Base-by-base conservation (phyloP, 805 yeast species). In the Monosporozyma siamensis region DNA sequence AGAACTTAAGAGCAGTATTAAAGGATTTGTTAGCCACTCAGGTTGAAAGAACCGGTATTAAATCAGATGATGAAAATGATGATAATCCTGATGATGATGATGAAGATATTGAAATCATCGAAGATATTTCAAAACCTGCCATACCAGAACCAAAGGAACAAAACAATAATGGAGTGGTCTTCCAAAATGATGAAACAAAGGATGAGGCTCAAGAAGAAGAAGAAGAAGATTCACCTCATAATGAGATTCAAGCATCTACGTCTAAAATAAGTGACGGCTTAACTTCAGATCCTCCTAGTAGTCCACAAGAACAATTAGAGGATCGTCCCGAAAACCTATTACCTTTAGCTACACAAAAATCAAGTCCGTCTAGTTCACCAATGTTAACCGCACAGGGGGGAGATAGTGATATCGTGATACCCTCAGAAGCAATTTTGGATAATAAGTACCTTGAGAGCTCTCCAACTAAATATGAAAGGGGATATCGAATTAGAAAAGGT, bases 41-140 rank as follows among this genome's bases (percentile, higher is more conserved):
- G 22, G 37, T 56, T 4, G 43, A 32, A 8, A 35, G 42, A 41
- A 46, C 24, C 18, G 49, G 43, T 23, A 41, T 39, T 22, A 38
- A 39, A 2, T 37, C 44, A 11, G 42, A 41, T 4, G 43, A 44
- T 21, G 36, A 43, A 12, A 47, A 49, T 12, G 42, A 41, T 18
- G 47, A 44, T 9, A 25, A 23, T 3, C 20, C 26, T 2, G 48
- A 47, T 15, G 52, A 52, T 9, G 52, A 52, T 22, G 59, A 57
- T 26, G 59, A 53, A 17, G 61, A 55, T 41, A 43, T 61, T 36
- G 63, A 61, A 44, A 61, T 59, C 4, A 51, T 59, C n/a, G 61
- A 59, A 41, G 43, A 53, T 40, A 43, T 41, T 29, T 14, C 48
- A 18, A 39, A 46, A 2, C 22, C 10, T 4, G 4, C 4, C 22